A percentile compares a stretch with the other conserved stretches of the same genome.
Conservation (phyloP, 176 grass and related monocot species). For the bread wheat (Triticum aestivum) region DNA sequence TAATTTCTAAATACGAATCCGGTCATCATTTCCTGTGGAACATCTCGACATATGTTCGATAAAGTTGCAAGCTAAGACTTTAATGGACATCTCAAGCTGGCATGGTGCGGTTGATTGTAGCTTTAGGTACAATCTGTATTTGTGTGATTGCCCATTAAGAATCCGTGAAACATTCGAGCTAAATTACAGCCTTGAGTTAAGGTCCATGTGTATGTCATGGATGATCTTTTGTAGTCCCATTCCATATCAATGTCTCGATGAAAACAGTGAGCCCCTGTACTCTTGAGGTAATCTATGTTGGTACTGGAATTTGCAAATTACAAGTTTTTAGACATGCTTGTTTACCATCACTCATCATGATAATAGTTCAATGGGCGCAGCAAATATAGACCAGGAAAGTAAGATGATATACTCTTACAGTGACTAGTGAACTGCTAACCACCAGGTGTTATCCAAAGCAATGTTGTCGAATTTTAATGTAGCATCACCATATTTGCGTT, state of each 20-base stretch:
- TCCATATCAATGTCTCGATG: not conserved
- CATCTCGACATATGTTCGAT: not conserved
- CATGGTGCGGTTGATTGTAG: constrained; percentile 12
- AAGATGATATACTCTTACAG: not conserved
- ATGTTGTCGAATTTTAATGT: constrained; percentile 9
- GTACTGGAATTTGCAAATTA: constrained; percentile 17
- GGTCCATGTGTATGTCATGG: constrained; percentile 7
- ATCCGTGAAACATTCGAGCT: not conserved
- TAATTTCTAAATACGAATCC: not conserved
- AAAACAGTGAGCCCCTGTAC: not conserved
- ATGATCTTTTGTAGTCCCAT: not conserved
- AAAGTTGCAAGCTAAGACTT: constrained; percentile 9
- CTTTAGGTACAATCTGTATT: constrained; percentile 4
- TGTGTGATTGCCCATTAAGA: not conserved
- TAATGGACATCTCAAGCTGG: constrained; percentile 2
- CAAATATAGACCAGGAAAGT: not conserved
- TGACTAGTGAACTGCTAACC: constrained; percentile 11
- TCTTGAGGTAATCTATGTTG: not conserved
- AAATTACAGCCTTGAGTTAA: constrained; percentile 5
- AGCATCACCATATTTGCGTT: constrained; percentile 11
- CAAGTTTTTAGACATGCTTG: constrained; percentile 1
- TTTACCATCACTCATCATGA: not conserved
- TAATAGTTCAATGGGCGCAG: not conserved
- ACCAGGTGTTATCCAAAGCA: constrained; percentile 4
- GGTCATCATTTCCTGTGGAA: not conserved